Percentiles rank a stretch among this genome's conserved stretches.
phyloP scores from a whole-genome alignment of 345 rosid species.

The Corchorus olitorius region DNA sequence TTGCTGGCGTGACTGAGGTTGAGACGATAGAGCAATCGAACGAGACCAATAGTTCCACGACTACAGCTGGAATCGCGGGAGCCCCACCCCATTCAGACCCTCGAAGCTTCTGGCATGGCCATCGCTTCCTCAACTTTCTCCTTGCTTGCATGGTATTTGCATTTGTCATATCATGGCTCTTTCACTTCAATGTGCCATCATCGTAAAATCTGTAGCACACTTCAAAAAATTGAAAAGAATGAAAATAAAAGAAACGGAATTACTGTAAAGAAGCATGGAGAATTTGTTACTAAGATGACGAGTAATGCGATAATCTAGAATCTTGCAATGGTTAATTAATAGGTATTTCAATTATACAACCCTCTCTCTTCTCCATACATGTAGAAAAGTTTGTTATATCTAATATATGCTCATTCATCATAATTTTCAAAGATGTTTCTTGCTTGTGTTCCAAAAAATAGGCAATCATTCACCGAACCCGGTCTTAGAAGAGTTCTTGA shows the following conservation, averaged over 20 bases:
- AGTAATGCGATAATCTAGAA: constrained; percentile 20
- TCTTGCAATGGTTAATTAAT: constrained; percentile 8
- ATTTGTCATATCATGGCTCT: constrained; percentile 77
- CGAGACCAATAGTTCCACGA: constrained; percentile 35
- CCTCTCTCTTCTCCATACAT: constrained; percentile 13
- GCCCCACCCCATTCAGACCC: constrained; percentile 46
- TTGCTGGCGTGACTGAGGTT: constrained; percentile 49
- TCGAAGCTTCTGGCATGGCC: constrained; percentile 80
- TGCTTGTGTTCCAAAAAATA: not conserved
- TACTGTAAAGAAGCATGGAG: constrained; percentile 13
- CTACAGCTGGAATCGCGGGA: constrained; percentile 26
- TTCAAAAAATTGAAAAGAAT: constrained; percentile 16
- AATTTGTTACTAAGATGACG: constrained; percentile 10
- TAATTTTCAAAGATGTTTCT: constrained; percentile 18
- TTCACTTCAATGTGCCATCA: constrained; percentile 66
- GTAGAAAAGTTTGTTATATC: constrained; percentile 27
- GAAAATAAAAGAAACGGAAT: constrained; percentile 3
- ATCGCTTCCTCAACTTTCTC: constrained; percentile 71
- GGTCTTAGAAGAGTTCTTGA: not conserved
- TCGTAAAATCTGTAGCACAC: constrained; percentile 28
- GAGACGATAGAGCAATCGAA: constrained; percentile 41
- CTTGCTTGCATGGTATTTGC: constrained; percentile 82
- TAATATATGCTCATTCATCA: constrained; percentile 21
- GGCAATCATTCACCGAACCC: too few species aligned
- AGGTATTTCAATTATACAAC: constrained; percentile 12